Percentiles rank a stretch among this genome's conserved stretches.
Conservation (phyloP, 2,329 filamentous ascomycete species). For the Colletotrichum sansevieriae region DNA sequence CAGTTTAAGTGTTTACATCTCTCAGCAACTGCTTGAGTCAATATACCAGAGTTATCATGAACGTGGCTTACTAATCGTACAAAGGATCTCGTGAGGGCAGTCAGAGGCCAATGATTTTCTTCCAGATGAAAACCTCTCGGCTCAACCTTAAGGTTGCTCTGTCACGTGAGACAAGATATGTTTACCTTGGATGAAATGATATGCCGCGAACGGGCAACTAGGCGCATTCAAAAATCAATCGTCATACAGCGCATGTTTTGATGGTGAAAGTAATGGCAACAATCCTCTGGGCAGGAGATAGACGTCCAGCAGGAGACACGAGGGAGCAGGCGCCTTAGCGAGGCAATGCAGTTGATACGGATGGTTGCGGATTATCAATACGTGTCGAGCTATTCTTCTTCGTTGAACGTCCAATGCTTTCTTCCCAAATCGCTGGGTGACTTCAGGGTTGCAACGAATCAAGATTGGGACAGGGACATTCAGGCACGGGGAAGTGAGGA, state of each 20-base stretch:
- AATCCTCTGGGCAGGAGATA: no score
- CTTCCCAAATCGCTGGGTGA: not conserved
- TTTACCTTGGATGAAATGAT: not conserved
- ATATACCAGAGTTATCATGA: conserved; percentile 8
- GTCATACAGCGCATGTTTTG: conserved; percentile 22
- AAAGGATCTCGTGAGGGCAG: not conserved
- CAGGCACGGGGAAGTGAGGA: conserved; percentile 4
- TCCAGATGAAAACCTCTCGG: not conserved
- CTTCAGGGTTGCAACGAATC: conserved; percentile 13
- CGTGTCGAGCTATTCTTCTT: conserved; percentile 9
- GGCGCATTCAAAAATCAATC: not conserved
- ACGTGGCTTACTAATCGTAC: not conserved
- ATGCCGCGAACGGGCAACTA: not conserved
- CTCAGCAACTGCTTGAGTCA: not conserved
- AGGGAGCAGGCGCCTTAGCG: not conserved
- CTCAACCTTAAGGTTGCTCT: not conserved
- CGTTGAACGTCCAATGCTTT: conserved; percentile 18
- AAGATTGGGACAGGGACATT: conserved; percentile 9
- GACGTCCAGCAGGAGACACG: not conserved
- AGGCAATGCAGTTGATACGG: not conserved
- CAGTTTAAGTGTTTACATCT: not conserved
- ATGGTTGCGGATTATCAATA: conserved; percentile 9
- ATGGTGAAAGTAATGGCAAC: not conserved
- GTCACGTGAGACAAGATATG: conserved; percentile 3
- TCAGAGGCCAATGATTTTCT: conserved; percentile 2